These are phyloP conservation scores for Claviceps maximensis DNA, from an alignment of 2,329 filamentous ascomycete species.

Conservation along the genomic window DNA sequence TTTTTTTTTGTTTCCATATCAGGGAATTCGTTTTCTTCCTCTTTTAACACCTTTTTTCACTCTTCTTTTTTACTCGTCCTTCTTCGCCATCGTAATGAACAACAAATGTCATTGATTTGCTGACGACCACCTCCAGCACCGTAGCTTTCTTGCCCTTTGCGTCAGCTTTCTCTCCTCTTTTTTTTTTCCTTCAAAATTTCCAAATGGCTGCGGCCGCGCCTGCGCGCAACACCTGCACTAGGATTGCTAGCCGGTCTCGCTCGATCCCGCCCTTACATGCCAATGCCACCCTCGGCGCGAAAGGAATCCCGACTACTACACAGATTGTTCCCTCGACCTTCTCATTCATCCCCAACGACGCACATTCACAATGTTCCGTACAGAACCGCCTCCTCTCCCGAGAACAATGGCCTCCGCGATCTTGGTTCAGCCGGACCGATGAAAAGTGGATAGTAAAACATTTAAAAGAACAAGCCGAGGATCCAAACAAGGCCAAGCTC, in stretches of 20 bases:
- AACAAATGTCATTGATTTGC: not conserved
- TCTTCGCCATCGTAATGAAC: not conserved
- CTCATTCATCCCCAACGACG: not conserved
- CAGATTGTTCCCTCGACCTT: not conserved
- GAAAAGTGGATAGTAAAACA: constrained; percentile 14
- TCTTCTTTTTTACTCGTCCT: not conserved
- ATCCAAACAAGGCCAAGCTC: constrained; percentile 48
- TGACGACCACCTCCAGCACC: not conserved
- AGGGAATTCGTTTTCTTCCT: no score
- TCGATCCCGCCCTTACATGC: not conserved
- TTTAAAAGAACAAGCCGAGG: constrained; percentile 23
- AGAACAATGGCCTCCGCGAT: constrained; percentile 3
- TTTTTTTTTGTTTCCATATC: not conserved
- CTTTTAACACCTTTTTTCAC: no score
- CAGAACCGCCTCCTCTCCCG: constrained; percentile 3
- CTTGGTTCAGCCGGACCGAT: constrained; percentile 21
- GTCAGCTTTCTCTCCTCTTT: not conserved
- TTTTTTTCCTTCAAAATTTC: not conserved
- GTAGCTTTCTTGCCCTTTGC: not conserved
- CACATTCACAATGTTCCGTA: not conserved
- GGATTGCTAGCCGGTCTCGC: constrained; percentile 9
- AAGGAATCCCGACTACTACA: not conserved
- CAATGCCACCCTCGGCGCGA: not conserved
- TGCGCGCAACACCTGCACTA: constrained; percentile 9
- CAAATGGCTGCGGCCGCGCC: constrained; percentile 25